Base-by-base conservation (phyloP, 2,329 filamentous ascomycete genomes). In the Pezicula rhizophila region DNA sequence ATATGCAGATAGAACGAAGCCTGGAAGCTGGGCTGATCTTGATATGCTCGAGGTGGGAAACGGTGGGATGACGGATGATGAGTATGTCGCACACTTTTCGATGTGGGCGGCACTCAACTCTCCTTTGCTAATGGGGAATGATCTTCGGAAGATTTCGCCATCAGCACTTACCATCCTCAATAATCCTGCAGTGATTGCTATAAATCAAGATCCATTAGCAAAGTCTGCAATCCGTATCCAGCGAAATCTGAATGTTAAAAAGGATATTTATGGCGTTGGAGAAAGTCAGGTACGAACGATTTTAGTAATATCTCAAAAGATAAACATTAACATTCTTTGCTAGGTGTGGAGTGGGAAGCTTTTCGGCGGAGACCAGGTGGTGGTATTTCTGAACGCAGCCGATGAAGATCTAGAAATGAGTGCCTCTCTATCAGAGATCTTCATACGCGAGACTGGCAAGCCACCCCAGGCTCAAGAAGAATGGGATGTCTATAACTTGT, bases 401-500 rank as follows among this genome's bases (percentile, higher is more conserved):
- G 68, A 72, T 50, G 62, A 58, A 8, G 61, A 65, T 3, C 57
- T 67, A 20, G 64, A 59, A 8, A 70, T 79, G 69, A 71, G 69
- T 46, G 72, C 70, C 5, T 70, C 71, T 2, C 66, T 77, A 4
- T 62, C 63, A 28, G 76, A 79, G 35, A 72, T 79, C 43, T 79
- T 79, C 62, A 60, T 72, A 50, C 69, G 72, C 47, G 61, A 67
- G 70, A 14, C 68, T 66, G 1, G 66, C 61, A 3, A 68, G 67
- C 18, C 69, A 1, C 54, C 61, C 1, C 64, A 74, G 56, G 58
- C 70, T 0, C 56, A 64, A 33, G 56, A 67, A 50, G 63, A 59
- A 1, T 79, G 73, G 73, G 72, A 77, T 49, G 61, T 78, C 5
- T 73, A 70, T 55, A 75, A 79, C 54, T 63, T 79, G 2, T 78